phyloP scores from a whole-genome alignment of 768 basidiomycete genomes.

The Tricholoma saponaceum region DNA sequence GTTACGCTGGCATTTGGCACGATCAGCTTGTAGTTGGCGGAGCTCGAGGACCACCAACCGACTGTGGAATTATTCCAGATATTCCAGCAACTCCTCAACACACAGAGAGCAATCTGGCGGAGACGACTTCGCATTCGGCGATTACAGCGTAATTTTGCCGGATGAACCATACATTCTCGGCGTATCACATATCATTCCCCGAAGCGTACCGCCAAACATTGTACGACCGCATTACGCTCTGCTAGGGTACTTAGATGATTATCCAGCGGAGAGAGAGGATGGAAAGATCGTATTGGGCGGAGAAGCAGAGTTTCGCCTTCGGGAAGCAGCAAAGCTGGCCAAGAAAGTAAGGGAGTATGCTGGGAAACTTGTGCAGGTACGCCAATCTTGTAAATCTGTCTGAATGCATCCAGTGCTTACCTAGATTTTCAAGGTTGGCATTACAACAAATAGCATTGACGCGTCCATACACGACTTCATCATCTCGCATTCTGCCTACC shows the following conservation, averaged over 20 bases:
- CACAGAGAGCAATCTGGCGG: slow-evolving; percentile 13
- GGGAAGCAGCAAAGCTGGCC: slow-evolving; percentile 54
- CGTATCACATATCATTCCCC: slow-evolving; percentile 54
- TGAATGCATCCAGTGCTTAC: slow-evolving; percentile 1
- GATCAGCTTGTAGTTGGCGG: background rate
- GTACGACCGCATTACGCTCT: slow-evolving; percentile 51
- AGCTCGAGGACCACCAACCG: background rate
- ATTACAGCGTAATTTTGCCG: slow-evolving; percentile 61
- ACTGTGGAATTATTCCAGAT: background rate
- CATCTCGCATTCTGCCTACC: slow-evolving; percentile 68
- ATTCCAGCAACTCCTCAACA: background rate
- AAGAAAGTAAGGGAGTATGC: slow-evolving; percentile 53
- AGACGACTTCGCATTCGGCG: slow-evolving; percentile 44
- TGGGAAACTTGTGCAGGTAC: slow-evolving; percentile 48
- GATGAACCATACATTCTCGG: slow-evolving; percentile 63
- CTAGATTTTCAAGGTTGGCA: slow-evolving; percentile 44
- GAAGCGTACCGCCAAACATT: slow-evolving; percentile 55
- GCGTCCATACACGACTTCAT: slow-evolving; percentile 68
- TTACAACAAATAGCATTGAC: slow-evolving; percentile 78
- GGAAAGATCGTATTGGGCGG: slow-evolving; percentile 47
- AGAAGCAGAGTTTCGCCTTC: slow-evolving; percentile 46
- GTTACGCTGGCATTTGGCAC: background rate
- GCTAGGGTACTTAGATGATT: slow-evolving; percentile 5
- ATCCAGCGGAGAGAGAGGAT: background rate
- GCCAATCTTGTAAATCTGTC: slow-evolving; percentile 6